These are phyloP conservation scores for Ochetophila trinervis DNA, from an alignment of 306 rosid species.

Conservation along the genomic window DNA sequence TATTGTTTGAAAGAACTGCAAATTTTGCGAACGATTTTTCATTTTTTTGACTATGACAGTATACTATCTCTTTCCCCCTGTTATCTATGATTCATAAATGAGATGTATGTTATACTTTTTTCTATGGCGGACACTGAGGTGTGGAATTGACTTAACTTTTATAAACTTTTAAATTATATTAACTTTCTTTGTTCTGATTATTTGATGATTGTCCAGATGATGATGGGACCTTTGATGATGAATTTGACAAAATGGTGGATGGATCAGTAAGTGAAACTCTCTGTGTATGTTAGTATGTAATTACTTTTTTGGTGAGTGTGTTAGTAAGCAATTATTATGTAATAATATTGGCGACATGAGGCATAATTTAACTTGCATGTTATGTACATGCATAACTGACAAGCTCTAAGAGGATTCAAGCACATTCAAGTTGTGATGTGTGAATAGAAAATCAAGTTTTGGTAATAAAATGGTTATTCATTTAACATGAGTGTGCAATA, in stretches of 20 bases:
- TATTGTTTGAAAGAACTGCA: background rate
- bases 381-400: too few relatives aligned
- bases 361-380: too few relatives aligned
- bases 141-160: background rate
- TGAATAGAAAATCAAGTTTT: too few relatives aligned
- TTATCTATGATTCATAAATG: background rate
- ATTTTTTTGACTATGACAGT: too few relatives aligned
- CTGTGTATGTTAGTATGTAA: slow-evolving; percentile 2
- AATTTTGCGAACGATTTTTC: background rate
- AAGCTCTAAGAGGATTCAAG: too few relatives aligned
- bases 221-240: slow-evolving; percentile 41
- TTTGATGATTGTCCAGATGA: slow-evolving; percentile 43
- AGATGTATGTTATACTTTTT: background rate
- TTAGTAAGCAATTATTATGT: background rate
- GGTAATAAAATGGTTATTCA: too few relatives aligned
- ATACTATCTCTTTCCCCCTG: background rate
- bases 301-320: too few relatives aligned
- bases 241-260: slow-evolving; percentile 52
- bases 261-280: slow-evolving; percentile 47
- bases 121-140: background rate
- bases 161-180: background rate
- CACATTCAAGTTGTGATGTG: too few relatives aligned
- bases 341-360: background rate
- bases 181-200: background rate
- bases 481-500: background rate